Evolutionary conservation across 352 stramenopile genomes (phyloP), one percentile per base, ranked within the genome.

Genomic region (Elongisporangium senticosum): DNA sequence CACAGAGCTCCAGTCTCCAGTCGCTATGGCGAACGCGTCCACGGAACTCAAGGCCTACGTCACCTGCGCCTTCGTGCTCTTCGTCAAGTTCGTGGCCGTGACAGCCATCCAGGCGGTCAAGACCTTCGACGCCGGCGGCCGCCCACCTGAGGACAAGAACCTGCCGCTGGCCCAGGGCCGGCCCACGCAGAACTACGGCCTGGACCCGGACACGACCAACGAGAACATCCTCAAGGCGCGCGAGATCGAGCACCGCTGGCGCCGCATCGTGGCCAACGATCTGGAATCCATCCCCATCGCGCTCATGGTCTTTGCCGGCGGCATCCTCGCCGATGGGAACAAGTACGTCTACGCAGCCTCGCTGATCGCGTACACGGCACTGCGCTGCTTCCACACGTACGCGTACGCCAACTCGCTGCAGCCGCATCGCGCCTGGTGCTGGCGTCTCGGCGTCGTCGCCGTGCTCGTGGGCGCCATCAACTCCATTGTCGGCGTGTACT

Each of bases 221-320:
- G 55, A 69, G 33, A 66, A 69, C 20, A 68, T 69, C 20, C 51
- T 71, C 11, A 62, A 69, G 39, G 71, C 68, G 54, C 62, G 72
- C 11, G 63, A 69, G 37, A 55, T 71, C 26, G 69, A 79, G 51
- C 63, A 69, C 21, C 77, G 77, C 43, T 87, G 75, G 72, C 62
- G 62, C n/a, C 68, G 64, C 58, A 85, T 88, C 55, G 60, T 86
- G 8, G 58, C 59, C 48, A 88, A 87, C 62, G 78, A 88, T 61
- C 61, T 87, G 43, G 78, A 87, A 62, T 72, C 69, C n/a, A 79
- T 90, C 54, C 80, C 80, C 3, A 53, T 87, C 2, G 75, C 67
- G 51, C 72, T 88, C 19, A 52, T 77, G 24, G 63, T 86, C 22
- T 86, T 86, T 47, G 77, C 60, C 21, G 71, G 56, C 6, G 74